Conservation (phyloP, 169 alveolate genomes). For the Sarcocystis neurona region DNA sequence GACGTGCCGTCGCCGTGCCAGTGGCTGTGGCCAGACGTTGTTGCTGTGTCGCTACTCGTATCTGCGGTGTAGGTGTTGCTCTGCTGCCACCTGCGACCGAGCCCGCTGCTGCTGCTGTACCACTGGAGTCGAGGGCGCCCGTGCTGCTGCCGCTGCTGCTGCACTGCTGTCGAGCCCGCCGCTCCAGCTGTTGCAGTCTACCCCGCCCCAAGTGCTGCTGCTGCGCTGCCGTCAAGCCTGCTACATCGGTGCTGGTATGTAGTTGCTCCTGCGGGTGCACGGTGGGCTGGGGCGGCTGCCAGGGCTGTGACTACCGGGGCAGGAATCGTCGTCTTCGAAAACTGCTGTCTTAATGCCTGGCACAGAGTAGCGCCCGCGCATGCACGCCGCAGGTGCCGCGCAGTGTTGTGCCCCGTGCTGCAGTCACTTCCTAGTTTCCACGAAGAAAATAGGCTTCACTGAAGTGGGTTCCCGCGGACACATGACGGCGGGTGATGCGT, state of each 20-base stretch:
- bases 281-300: not conserved
- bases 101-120: conserved; percentile 13
- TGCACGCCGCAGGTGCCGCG: not conserved
- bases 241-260: not conserved
- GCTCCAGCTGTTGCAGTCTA: conserved; percentile 8
- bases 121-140: not conserved
- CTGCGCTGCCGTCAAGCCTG: not conserved
- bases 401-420: not conserved
- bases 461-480: not conserved
- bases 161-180: conserved; percentile 10
- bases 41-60: not conserved
- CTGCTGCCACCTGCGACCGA: not conserved
- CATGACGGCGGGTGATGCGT: not conserved
- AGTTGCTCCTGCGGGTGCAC: not conserved
- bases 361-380: not conserved
- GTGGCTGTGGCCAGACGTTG: not conserved
- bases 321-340: not conserved
- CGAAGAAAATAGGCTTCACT: not conserved
- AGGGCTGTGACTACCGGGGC: not conserved
- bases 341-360: not conserved
- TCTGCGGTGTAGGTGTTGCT: too few relatives aligned
- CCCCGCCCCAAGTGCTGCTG: not conserved
- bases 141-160: conserved; percentile 6
- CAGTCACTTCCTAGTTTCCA: not conserved
- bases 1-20: not conserved